Evolutionary conservation across 768 basidiomycete genomes (phyloP), one percentile per base, ranked within the genome.

Genomic region (Mycena polygramma): DNA sequence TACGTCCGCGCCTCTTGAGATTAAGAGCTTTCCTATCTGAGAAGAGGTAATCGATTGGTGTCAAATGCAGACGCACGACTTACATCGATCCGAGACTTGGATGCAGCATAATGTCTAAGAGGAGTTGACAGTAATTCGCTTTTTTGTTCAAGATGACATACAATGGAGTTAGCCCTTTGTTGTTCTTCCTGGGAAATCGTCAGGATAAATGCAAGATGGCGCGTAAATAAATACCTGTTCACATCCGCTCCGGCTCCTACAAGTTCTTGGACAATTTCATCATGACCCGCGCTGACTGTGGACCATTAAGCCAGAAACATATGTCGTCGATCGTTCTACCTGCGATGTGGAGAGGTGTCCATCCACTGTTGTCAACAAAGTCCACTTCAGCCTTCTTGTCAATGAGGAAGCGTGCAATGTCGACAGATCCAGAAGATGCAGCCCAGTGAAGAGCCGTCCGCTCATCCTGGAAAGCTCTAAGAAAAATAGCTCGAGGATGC

Each of bases 1-100:
- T 83, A 97, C 97, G 78, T 98, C 95, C 72, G 97, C 97, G 67
- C 96, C 96, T 78, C 94, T 88, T 63, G 90, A 84, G 76, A 98
- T 92, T 71, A 98, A 84, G 45, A 94, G 85, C 81, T 88, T 92
- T 73, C 95, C 96, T 80, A 97, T 95, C 96, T 98, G 78, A 66
- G 77, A 69, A 73, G 71, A 73, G 79, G 81, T 75, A 83, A 76
- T 75, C 73, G 73, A 62, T 62, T 60, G 62, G 55, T 70, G 72
- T 66, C 41, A 69, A 1, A 36, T 14, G 55, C 57, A 20, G 58
- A 46, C n/a, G 43, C 71, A 72, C 55, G 48, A 75, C 82, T 76
- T 78, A 94, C 95, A 77, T 95, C 93, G 71, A 95, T 88, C 52
- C 91, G 92, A 65, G 95, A 92, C 79, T 96, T 97, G 37, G 95